Evolutionary conservation across 148 eudicot species (phyloP).

Genomic region (Hydrangea macrophylla): DNA sequence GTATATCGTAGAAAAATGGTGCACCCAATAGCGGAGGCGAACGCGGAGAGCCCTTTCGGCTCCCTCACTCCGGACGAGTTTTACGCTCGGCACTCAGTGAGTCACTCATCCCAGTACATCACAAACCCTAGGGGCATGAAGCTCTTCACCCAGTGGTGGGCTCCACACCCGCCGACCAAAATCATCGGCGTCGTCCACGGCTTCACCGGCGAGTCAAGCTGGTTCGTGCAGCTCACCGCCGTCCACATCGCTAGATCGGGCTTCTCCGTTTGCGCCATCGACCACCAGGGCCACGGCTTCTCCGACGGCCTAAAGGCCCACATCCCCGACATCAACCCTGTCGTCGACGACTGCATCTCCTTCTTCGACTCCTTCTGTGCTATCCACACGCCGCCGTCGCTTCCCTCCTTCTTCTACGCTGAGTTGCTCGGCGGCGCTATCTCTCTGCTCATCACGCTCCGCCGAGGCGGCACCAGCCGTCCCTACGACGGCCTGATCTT

Average conservation of each 20-base stretch:
- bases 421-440: slow-evolving; percentile 88
- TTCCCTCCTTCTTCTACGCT: slow-evolving; percentile 55
- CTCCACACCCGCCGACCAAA: slow-evolving; percentile 34
- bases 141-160: slow-evolving; percentile 77
- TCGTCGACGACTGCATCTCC: too few species aligned
- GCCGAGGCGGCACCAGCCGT: slow-evolving; percentile 23
- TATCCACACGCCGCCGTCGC: slow-evolving; percentile 50
- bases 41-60: slow-evolving; percentile 59
- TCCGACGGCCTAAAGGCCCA: slow-evolving; percentile 70
- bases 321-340: too few species aligned
- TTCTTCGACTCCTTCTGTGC: slow-evolving; percentile 60
- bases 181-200: too few species aligned
- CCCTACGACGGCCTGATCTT: slow-evolving; percentile 58
- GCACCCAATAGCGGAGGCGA: slow-evolving; percentile 67
- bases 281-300: slow-evolving; percentile 82
- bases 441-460: slow-evolving; percentile 47
- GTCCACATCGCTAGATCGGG: too few species aligned
- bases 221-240: too few species aligned
- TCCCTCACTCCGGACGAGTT: slow-evolving; percentile 43
- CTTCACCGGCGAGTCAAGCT: too few species aligned
- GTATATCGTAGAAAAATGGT: too few species aligned
- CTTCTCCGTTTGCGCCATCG: slow-evolving; percentile 40
- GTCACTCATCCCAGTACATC: slow-evolving; percentile 58
- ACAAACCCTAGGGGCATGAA: slow-evolving; percentile 56
- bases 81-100: slow-evolving; percentile 61